Base-by-base conservation (phyloP, 257 asterid genomes). In the Lantana camara region DNA sequence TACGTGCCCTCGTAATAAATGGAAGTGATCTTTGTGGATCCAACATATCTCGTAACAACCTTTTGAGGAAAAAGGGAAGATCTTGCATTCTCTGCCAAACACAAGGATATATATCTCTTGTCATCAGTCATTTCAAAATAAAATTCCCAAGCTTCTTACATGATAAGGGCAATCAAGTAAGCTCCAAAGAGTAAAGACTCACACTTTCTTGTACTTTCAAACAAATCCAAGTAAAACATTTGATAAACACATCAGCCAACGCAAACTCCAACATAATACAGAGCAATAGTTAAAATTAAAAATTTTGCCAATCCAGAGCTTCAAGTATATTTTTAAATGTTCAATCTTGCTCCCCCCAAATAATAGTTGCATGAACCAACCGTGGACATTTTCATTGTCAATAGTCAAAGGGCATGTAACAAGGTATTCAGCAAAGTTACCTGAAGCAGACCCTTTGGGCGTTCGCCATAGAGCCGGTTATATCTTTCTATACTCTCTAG, bases 1-100 rank as follows among this genome's bases (percentile, higher is more conserved):
- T 85, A 24, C 99, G 93, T 16, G 95, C 89, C 80, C 80, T 77
- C 66, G 88, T 82, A 64, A 88, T 79, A 41, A 86, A 29, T 40
- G 99, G 99, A 56, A 94, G 85, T 60, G 97, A 75, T 72, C 97
- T 84, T 71, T 83, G 96, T 58, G 99, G 97, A 79, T 94, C 81
- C 79, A 73, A 75, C 60, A 90, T 80, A 68, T 94, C 97, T 46
- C 94, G 90, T 38, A 79, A 47, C 77, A 90, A 75, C 67, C 99
- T 88, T 87, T 77, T 82, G 67, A 94, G 89, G 66, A 94, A 97
- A 77, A 94, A 90, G 20, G 99, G 97, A 58, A 94, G 92, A 77
- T 94, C 99, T 82, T 67, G 97, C 85, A 88, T 70, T 78, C 89
- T 84, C 99, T 94, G 97, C 62, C 74, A 73, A 71, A 70, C 69